These are phyloP conservation scores for Ananas comosus DNA, from an alignment of 176 grass and related monocot species.

Conservation along the genomic window DNA sequence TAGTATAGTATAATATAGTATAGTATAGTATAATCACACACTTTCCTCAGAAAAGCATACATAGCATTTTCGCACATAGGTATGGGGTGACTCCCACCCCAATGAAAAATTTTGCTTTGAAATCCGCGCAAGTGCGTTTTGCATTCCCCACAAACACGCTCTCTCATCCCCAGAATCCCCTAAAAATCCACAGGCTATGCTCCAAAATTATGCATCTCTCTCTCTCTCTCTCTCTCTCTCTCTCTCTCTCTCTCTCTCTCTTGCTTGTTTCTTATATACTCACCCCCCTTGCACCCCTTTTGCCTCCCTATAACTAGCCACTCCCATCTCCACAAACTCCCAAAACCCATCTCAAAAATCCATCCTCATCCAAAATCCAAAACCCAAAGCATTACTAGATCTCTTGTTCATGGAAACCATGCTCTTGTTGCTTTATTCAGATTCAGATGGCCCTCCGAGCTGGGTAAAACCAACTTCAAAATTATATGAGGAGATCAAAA, in stretches of 20 bases:
- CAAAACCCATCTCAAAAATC: not conserved
- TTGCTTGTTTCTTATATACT: not conserved
- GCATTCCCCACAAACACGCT: conserved; percentile 39
- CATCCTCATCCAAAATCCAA: not conserved
- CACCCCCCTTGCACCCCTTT: not conserved
- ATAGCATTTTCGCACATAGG: conserved; percentile 4
- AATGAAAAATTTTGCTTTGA: conserved; percentile 14
- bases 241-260: not conserved
- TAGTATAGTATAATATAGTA: too few species aligned
- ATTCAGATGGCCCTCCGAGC: not conserved
- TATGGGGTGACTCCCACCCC: conserved; percentile 14
- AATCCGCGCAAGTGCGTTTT: conserved; percentile 30
- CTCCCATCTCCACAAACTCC: too few species aligned
- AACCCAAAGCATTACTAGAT: not conserved
- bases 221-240: not conserved
- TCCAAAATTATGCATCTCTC: not conserved
- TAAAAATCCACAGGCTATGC: not conserved
- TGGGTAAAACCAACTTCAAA: too few species aligned
- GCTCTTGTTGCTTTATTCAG: not conserved
- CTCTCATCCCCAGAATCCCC: conserved; percentile 19
- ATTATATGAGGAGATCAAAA: too few species aligned
- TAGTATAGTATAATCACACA: not conserved
- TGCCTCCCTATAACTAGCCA: not conserved
- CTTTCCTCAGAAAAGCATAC: not conserved
- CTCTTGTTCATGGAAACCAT: not conserved